Conservation (phyloP, 768 basidiomycete genomes). For the Leccinum uliginosum region DNA sequence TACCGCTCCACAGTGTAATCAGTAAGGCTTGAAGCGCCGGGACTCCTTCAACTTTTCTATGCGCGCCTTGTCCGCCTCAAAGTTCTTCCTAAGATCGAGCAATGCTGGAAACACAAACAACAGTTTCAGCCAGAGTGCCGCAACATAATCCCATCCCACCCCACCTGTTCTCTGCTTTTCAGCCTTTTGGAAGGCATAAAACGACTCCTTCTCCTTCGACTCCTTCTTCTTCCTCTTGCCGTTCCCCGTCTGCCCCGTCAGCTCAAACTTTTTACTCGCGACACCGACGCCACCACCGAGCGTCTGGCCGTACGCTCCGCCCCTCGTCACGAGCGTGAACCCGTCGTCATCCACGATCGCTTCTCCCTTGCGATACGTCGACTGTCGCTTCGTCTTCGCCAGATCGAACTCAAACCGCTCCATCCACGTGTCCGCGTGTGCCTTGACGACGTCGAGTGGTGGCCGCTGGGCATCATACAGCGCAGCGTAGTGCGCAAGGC, state of each 20-base stretch:
- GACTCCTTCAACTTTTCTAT: constrained; percentile 52
- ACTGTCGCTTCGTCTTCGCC: constrained; percentile 55
- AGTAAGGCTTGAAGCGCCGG: constrained; percentile 87
- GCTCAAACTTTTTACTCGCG: constrained; percentile 55
- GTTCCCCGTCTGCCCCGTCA: constrained; percentile 32
- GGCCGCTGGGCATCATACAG: constrained; percentile 69
- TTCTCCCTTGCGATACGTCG: constrained; percentile 75
- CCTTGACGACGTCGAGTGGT: constrained; percentile 64
- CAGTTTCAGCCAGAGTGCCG: not conserved
- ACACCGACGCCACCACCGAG: constrained; percentile 75
- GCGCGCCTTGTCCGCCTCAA: constrained; percentile 80
- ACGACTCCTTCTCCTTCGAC: constrained; percentile 65
- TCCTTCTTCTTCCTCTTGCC: constrained; percentile 44
- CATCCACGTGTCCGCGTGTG: constrained; percentile 79
- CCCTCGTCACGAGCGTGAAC: constrained; percentile 90
- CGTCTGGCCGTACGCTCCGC: constrained; percentile 85
- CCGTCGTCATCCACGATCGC: constrained; percentile 93
- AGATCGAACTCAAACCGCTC: constrained; percentile 63
- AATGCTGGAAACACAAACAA: constrained; percentile 37
- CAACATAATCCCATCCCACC: constrained; percentile 7
- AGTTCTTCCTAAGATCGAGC: constrained; percentile 64
- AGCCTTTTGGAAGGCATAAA: constrained; percentile 88
- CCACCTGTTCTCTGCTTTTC: constrained; percentile 84
- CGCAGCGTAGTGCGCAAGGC: constrained; percentile 67
- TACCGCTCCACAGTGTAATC: constrained; percentile 14